phyloP scores from a whole-genome alignment of 805 yeast species.

The Lipomyces kockii region DNA sequence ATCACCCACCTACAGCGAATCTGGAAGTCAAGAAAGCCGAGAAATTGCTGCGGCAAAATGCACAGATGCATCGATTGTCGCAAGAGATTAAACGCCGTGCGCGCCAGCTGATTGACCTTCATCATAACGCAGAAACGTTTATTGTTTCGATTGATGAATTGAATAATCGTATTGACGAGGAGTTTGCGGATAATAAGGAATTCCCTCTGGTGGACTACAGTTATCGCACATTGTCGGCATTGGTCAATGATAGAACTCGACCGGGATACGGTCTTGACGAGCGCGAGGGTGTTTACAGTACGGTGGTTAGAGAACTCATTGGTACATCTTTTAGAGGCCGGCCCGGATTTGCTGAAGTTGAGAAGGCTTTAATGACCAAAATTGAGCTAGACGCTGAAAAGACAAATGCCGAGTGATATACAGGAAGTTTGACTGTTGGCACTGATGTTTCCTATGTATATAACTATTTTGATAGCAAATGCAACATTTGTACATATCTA shows the following conservation, averaged over 20 bases:
- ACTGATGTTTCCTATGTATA: background rate
- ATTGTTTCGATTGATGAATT: slow-evolving; percentile 3
- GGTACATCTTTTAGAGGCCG: background rate
- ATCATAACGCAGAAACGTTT: background rate
- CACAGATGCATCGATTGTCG: slow-evolving; percentile 6
- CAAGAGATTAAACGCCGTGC: background rate
- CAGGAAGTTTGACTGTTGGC: background rate
- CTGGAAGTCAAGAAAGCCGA: slow-evolving; percentile 4
- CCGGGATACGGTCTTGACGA: background rate
- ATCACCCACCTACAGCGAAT: slow-evolving; percentile 11
- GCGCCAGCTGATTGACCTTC: background rate
- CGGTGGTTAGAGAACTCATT: background rate
- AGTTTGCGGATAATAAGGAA: slow-evolving; percentile 17
- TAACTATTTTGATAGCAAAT: background rate
- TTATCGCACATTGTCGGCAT: background rate
- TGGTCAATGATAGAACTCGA: background rate
- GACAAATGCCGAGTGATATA: background rate
- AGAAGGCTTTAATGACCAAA: background rate
- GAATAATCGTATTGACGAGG: slow-evolving; percentile 2
- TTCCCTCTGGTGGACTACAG: slow-evolving; percentile 3
- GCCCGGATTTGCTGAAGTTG: background rate
- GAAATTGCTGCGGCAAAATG: slow-evolving; percentile 5
- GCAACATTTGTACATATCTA: background rate
- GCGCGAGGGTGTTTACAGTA: background rate
- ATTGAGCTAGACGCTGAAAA: background rate